A percentile compares a stretch with the other conserved stretches of the same genome.
These are phyloP conservation scores for Cicer arietinum DNA, from an alignment of 306 rosid species.

Conservation along the genomic window DNA sequence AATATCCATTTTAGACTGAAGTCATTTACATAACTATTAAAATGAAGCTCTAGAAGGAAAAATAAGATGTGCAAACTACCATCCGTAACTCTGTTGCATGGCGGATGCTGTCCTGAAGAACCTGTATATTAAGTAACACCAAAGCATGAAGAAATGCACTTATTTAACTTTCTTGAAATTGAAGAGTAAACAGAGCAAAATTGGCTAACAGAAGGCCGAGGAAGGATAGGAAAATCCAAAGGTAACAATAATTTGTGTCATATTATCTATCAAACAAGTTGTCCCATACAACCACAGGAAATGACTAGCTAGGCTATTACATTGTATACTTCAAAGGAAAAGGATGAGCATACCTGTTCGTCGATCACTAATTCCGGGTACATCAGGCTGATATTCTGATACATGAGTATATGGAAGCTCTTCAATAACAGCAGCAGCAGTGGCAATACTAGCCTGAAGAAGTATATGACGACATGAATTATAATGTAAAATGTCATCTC, in stretches of 20 bases:
- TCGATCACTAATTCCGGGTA: conserved; percentile 76
- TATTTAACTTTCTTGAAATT: conserved; percentile 27
- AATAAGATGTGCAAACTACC: conserved; percentile 16
- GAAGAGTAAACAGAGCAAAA: conserved; percentile 15
- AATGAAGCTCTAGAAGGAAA: conserved; percentile 10
- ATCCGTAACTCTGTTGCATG: conserved; percentile 32
- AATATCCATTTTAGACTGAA: conserved; percentile 21
- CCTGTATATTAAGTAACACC: conserved; percentile 34
- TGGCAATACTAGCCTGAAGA: conserved; percentile 55
- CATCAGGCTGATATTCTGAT: conserved; percentile 62
- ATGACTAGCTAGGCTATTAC: neutral
- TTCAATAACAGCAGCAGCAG: conserved; percentile 40
- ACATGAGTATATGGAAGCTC: conserved; percentile 50
- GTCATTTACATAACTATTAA: conserved; percentile 18
- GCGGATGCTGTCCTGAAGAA: conserved; percentile 25
- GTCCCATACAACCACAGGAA: neutral
- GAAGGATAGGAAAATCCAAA: conserved; percentile 22
- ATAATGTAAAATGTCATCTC: conserved; percentile 27
- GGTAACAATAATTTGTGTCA: conserved; percentile 11
- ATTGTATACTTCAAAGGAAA: conserved; percentile 17
- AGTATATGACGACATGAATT: conserved; percentile 18
- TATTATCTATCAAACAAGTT: conserved; percentile 24
- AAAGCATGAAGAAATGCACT: conserved; percentile 4
- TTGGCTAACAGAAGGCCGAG: conserved; percentile 14
- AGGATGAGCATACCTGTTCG: conserved; percentile 60